A percentile compares a stretch with the other conserved stretches of the same genome.
These are phyloP conservation scores for Leishmania gerbilli DNA, from an alignment of 208 protist genomes.

Conservation along the genomic window DNA sequence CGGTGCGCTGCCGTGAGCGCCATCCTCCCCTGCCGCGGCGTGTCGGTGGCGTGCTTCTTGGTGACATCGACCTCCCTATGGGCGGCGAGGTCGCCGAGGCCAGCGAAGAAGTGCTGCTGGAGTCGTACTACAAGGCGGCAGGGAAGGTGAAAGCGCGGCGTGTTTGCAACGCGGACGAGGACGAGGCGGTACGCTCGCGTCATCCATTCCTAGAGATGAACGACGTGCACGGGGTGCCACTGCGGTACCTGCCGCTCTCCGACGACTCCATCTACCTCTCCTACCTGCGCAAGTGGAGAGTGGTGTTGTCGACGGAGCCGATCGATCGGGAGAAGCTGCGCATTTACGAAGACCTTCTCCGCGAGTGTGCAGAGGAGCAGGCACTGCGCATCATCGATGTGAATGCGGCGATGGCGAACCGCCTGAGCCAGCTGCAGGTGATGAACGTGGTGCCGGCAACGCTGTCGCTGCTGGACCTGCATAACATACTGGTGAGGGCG, in stretches of 20 bases:
- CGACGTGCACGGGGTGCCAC: conserved; percentile 53
- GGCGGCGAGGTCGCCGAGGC: conserved; percentile 20
- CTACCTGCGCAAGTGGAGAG: conserved; percentile 51
- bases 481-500: conserved; percentile 17
- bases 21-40: conserved; percentile 40
- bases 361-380: conserved; percentile 49
- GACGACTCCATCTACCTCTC: conserved; percentile 32
- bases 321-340: conserved; percentile 59
- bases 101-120: conserved; percentile 23
- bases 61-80: conserved; percentile 34
- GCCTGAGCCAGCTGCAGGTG: conserved; percentile 16
- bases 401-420: conserved; percentile 17
- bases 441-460: conserved; percentile 7
- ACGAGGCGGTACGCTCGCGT: conserved; percentile 64
- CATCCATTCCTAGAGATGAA: conserved; percentile 73
- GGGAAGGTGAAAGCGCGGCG: conserved; percentile 21
- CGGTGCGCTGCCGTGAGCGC: conserved; percentile 20
- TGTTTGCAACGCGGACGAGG: conserved; percentile 46
- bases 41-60: conserved; percentile 47
- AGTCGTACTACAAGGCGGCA: conserved; percentile 16
- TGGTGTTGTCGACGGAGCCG: conserved; percentile 35
- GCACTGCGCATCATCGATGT: conserved; percentile 25
- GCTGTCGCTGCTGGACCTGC: conserved; percentile 20
- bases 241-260: conserved; percentile 46
- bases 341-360: conserved; percentile 68